Evolutionary conservation across 2,329 filamentous ascomycete species (phyloP), one percentile per base, ranked within the genome.

Genomic region (Ceratocystis eucalypticola): DNA sequence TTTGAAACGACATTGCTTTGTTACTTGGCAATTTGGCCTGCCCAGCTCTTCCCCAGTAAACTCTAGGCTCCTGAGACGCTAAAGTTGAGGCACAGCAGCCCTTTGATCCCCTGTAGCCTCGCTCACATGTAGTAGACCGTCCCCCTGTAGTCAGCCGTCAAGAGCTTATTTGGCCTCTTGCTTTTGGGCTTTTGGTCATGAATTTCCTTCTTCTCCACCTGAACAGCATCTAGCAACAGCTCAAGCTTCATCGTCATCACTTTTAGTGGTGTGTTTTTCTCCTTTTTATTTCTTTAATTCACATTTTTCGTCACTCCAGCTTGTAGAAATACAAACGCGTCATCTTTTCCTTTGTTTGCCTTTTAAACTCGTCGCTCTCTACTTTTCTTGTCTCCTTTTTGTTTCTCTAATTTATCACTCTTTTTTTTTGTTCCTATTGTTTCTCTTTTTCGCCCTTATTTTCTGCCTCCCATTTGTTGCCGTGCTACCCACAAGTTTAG

Each of bases 111-210:
- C 53, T 57, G 53, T 57, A 57, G 48, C 48, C 48, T 22, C 1
- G 46, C 46, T 17, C 46, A 50, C 6, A 7, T 25, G 46, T 3
- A 37, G 33, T 12, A 37, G 8, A n/a, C 17, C 3, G 22, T 2
- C 6, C 30, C 28, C 53, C 22, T 57, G 53, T 30, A 33, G 46
- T 6, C n/a, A 53, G 25, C 53, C 17, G 53, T 30, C 15, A 46
- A 45, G 41, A 50, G 64, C 64, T 65, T 65, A 65, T 50, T 65
- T 65, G 64, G 64, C 64, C 64, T 65, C 55, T 65, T 53, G 37
- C n/a, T 28, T 25, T 5, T 5, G 20, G 28, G 61, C 2, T 10
- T 15, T 28, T 33, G 15, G 10, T 6, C 8, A 10, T 17, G n/a
- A 37, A 12, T 37, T 37, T 41, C 37, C 10, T 12, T 15, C 37